Conservation (phyloP, 768 basidiomycete genomes). For the Chalciporus sphaerocephalus region DNA sequence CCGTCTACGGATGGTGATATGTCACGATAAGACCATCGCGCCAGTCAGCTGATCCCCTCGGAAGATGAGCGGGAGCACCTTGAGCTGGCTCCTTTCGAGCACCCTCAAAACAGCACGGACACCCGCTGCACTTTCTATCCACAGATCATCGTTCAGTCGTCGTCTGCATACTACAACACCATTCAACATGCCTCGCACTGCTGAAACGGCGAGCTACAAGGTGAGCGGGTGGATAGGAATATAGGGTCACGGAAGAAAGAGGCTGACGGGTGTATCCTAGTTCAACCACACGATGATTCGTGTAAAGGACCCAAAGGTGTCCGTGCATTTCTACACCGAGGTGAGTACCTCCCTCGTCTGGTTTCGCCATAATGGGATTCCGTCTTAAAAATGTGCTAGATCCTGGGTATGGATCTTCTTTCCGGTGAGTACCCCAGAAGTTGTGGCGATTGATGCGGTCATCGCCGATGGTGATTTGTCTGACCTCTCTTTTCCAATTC, state of each 20-base stretch:
- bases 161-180: constrained; percentile 8
- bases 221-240: constrained; percentile 26
- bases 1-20: too few species aligned
- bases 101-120: constrained; percentile 5
- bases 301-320: constrained; percentile 80
- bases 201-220: constrained; percentile 64
- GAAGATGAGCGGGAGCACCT: constrained; percentile 1
- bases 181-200: constrained; percentile 54
- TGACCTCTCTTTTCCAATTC: constrained; percentile 4
- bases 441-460: not conserved
- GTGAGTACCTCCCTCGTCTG: constrained; percentile 32
- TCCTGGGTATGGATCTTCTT: constrained; percentile 75
- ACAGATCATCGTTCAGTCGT: constrained; percentile 1
- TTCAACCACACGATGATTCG: constrained; percentile 89
- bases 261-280: constrained; percentile 31
- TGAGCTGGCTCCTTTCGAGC: constrained; percentile 2
- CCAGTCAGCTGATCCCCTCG: constrained; percentile 7
- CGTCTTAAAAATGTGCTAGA: constrained; percentile 26
- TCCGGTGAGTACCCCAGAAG: constrained; percentile 36
- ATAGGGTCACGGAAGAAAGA: not conserved
- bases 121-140: constrained; percentile 1
- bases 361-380: not conserved
- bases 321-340: constrained; percentile 76
- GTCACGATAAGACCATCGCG: too few species aligned
- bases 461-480: too few species aligned